Evolutionary conservation across 2,329 filamentous ascomycete genomes (phyloP), one percentile per base, ranked within the genome.

Genomic region (Trichoderma koningii): DNA sequence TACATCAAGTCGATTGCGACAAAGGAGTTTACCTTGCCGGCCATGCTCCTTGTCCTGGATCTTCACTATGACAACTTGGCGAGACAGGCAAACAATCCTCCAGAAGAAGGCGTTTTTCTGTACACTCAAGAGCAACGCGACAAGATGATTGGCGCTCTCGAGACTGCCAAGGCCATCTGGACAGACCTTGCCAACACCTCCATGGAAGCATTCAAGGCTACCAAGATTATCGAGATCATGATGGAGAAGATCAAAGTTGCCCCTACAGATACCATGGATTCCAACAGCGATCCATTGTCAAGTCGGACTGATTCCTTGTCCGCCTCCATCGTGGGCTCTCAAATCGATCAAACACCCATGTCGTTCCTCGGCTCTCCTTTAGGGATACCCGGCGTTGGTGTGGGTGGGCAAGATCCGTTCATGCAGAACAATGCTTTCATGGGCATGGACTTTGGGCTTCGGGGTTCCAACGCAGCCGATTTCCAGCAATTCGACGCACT

Each of bases 201-300:
- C 1, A 89, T 97, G 79, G 94, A 98, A 70, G 92, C 93, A 0
- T 93, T 89, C 79, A 98, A 98, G 78, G 94, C 92, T 1, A 87
- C 87, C 47, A 87, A 87, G 48, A 84, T 94, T 26, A 81, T 98
- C n/a, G 88, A 87, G 23, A 87, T 97, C 59, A 93, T 98, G 85
- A 79, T 98, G 51, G 83, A 87, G 38, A 95, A 95, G 75, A 82
- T 97, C 62, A 88, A 73, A 66, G 66, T 73, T 44, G 71, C 74
- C 3, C 23, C 17, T 34, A 34, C 45, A 41, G 41, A 55, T 9
- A 19, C 41, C 19, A 48, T 34, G 41, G 50, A 64, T 15, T 30
- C 61, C 28, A 52, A 38, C 34, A 26, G 55, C 53, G 65, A 60
- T 2, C 64, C 65, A 12, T 26, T 70, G 14, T 61, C 63, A 17